Base-by-base conservation (phyloP, 2,329 filamentous ascomycete genomes). In the Trichoderma sp. region DNA sequence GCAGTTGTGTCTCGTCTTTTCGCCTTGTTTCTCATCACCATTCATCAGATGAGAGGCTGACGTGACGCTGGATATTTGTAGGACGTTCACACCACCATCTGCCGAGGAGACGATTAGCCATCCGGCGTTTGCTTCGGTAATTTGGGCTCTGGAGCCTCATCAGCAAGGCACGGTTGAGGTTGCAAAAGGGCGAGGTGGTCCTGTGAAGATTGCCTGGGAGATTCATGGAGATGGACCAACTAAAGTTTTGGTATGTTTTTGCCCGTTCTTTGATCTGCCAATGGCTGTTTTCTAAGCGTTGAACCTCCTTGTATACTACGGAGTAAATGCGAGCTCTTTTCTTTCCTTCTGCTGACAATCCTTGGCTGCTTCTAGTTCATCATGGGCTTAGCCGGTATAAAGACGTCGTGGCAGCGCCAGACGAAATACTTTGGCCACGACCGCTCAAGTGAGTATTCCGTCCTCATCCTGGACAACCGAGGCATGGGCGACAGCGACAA, bases 401-500 rank as follows among this genome's bases (percentile, higher is more conserved):
- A 88, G 78, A 85, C 88, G 57, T 87, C 90, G 70, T 97, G 93
- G 92, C 93, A 97, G 83, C 89, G 93, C 68, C 94, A 97, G 79
- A 96, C 91, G 11, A 88, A 91, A 75, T 87, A 93, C 82, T 95
- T 97, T 78, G 93, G 92, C 66, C 94, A 97, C 82, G 85, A 89
- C 65, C 85, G 89, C 73, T 86, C 84, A 61, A 84, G 89, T 73
- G 84, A 86, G 74, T 97, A 94, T 83, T 91, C 92, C 0, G 91
- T 90, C 70, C 86, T 97, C 7, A 82, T 96, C 70, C 85, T 94
- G 74, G 94, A 97, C 83, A 97, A 97, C 82, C 89, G 94, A 75
- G 94, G 94, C 74, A 92, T 97, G 78, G 94, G 94, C 71, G 87
- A 87, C 73, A 94, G 91, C 63, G 92, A 93, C 82, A 94, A 92